Conservation (phyloP, 2,329 filamentous ascomycete species). For the Boeremia exigua region DNA sequence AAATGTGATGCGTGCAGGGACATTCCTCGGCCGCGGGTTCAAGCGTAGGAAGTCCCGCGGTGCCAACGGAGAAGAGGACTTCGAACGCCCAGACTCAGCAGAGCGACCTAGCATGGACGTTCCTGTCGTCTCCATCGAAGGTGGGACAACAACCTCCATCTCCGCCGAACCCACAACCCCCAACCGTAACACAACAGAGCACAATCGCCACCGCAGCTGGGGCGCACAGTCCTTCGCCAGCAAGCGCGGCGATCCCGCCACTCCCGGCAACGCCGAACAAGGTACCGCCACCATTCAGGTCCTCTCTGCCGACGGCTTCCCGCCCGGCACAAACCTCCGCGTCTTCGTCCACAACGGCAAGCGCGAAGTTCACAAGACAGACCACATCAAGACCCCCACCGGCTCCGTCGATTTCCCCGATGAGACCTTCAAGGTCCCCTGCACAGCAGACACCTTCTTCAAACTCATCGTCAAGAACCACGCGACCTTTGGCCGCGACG, state of each 20-base stretch:
- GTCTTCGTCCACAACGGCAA: slow-evolving; percentile 70
- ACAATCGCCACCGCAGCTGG: slow-evolving; percentile 45
- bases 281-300: slow-evolving; percentile 84
- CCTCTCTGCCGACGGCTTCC: slow-evolving; percentile 78
- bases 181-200: slow-evolving; percentile 38
- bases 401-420: slow-evolving; percentile 63
- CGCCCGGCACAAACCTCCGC: slow-evolving; percentile 77
- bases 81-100: slow-evolving; percentile 53
- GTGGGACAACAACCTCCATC: slow-evolving; percentile 18
- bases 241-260: slow-evolving; percentile 37
- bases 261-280: slow-evolving; percentile 61
- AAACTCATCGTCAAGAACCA: slow-evolving; percentile 86
- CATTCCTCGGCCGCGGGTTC: slow-evolving; percentile 87
- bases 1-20: slow-evolving; percentile 85
- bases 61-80: slow-evolving; percentile 48
- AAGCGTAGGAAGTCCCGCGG: slow-evolving; percentile 70
- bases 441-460: slow-evolving; percentile 84
- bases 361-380: slow-evolving; percentile 90
- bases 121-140: slow-evolving; percentile 43
- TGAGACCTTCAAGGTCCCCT: slow-evolving; percentile 78
- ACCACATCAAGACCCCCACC: slow-evolving; percentile 76
- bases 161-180: slow-evolving; percentile 25
- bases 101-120: slow-evolving; percentile 39
- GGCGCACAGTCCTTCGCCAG: slow-evolving; percentile 51
- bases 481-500: slow-evolving; percentile 81